Evolutionary conservation across 345 rosid species (phyloP).

Genomic region (Rhizophora mangle): DNA sequence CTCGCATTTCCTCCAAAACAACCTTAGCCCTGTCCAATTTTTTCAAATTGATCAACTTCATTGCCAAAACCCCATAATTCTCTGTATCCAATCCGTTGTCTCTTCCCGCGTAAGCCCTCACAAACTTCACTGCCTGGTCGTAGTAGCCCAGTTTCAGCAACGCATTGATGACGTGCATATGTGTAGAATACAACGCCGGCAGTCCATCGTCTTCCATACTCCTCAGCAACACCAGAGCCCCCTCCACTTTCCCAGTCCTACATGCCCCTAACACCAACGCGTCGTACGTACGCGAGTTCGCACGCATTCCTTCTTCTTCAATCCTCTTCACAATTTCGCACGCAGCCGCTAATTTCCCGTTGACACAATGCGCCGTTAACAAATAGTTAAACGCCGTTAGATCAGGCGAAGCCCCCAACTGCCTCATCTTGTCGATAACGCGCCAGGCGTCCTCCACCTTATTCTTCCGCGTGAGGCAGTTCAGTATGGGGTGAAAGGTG

Average conservation of each 20-base stretch:
- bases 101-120: slow-evolving; percentile 43
- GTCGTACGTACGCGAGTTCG: slow-evolving; percentile 59
- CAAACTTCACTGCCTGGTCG: slow-evolving; percentile 50
- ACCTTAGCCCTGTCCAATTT: slow-evolving; percentile 42
- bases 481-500: slow-evolving; percentile 52
- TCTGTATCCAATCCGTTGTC: slow-evolving; percentile 47
- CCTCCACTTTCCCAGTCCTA: slow-evolving; percentile 52
- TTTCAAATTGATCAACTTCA: slow-evolving; percentile 35
- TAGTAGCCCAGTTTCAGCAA: slow-evolving; percentile 39
- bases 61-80: slow-evolving; percentile 53
- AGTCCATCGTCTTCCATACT: slow-evolving; percentile 57
- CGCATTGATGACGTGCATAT: slow-evolving; percentile 47
- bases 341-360: slow-evolving; percentile 43
- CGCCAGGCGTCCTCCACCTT: slow-evolving; percentile 46
- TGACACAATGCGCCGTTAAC: slow-evolving; percentile 41
- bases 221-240: slow-evolving; percentile 52
- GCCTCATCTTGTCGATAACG: slow-evolving; percentile 41
- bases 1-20: slow-evolving; percentile 54
- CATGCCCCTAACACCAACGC: slow-evolving; percentile 73
- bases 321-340: slow-evolving; percentile 45
- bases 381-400: slow-evolving; percentile 51
- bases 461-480: slow-evolving; percentile 34
- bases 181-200: slow-evolving; percentile 45
- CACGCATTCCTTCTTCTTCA: slow-evolving; percentile 40
- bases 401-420: slow-evolving; percentile 35